phyloP scores from a whole-genome alignment of 257 asterid species.

The Coffea eugenioides region DNA sequence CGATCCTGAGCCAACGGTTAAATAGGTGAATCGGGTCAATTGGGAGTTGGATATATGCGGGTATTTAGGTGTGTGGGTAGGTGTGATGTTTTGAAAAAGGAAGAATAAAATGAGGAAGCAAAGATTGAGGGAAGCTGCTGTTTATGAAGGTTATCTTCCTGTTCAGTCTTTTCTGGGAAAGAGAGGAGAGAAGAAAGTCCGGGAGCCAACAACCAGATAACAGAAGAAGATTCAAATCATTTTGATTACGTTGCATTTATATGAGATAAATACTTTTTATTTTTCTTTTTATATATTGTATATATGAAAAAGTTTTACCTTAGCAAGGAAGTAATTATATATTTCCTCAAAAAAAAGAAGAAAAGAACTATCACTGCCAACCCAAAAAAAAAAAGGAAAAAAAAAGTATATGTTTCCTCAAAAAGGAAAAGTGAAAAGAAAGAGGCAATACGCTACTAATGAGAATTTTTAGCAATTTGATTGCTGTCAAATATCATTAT shows the following conservation, averaged over 20 bases:
- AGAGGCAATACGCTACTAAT: no score
- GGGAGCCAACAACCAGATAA: constrained; percentile 16
- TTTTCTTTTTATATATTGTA: no score
- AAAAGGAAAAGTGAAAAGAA: no score
- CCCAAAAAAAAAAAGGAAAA: no score
- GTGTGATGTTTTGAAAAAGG: background rate
- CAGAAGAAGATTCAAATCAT: constrained; percentile 27
- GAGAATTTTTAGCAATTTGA: no score
- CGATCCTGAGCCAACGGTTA: background rate
- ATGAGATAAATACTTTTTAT: no score
- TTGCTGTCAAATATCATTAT: no score
- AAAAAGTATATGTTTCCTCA: no score
- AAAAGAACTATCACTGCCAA: no score
- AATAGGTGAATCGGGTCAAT: background rate
- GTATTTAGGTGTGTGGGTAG: background rate
- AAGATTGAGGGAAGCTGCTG: background rate
- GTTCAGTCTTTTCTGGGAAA: background rate
- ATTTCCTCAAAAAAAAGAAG: no score
- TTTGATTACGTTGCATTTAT: constrained; percentile 4
- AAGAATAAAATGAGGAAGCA: background rate
- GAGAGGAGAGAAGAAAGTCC: constrained; percentile 14
- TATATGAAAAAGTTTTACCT: no score
- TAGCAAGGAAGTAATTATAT: no score
- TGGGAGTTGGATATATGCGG: background rate
- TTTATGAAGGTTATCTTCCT: background rate